Evolutionary conservation across 2,329 filamentous ascomycete genomes (phyloP).

Genomic region (Fusarium napiforme): DNA sequence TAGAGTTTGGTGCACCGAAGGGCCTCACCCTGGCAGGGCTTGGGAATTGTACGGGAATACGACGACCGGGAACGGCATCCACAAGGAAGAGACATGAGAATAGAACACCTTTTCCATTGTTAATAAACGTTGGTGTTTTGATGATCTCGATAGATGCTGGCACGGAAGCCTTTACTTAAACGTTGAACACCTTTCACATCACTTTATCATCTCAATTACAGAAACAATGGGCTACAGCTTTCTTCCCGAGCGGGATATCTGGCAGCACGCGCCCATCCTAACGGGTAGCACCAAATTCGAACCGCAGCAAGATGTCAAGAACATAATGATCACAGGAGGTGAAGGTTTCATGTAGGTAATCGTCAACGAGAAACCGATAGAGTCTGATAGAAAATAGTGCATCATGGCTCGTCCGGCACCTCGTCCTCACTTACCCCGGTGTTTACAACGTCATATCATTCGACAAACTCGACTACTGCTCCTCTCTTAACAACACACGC

Average conservation of each 20-base stretch:
- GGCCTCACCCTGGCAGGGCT: background rate
- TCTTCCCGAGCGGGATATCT: slow-evolving; percentile 59
- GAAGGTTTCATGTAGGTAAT: slow-evolving; percentile 65
- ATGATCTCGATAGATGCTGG: background rate
- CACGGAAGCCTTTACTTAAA: too few species aligned
- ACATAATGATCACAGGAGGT: slow-evolving; percentile 85
- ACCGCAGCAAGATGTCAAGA: slow-evolving; percentile 75
- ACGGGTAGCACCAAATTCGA: slow-evolving; percentile 77
- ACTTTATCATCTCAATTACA: accelerated
- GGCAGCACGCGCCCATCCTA: slow-evolving; percentile 77
- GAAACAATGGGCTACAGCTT: background rate
- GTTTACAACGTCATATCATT: slow-evolving; percentile 84
- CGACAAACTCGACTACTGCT: slow-evolving; percentile 86
- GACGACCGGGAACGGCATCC: accelerated
- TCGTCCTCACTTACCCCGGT: slow-evolving; percentile 76
- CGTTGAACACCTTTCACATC: too few species aligned
- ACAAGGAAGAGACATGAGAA: too few species aligned
- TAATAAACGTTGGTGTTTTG: background rate
- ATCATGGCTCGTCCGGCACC: slow-evolving; percentile 84
- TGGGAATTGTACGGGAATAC: background rate
- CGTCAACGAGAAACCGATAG: too few species aligned
- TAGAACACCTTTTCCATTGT: background rate
- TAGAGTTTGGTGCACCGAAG: background rate
- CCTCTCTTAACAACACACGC: slow-evolving; percentile 82
- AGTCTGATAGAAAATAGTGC: slow-evolving; percentile 58